Evolutionary conservation across 2,329 filamentous ascomycete species (phyloP), one percentile per base, ranked within the genome.

Genomic region (Beauveria sp.): DNA sequence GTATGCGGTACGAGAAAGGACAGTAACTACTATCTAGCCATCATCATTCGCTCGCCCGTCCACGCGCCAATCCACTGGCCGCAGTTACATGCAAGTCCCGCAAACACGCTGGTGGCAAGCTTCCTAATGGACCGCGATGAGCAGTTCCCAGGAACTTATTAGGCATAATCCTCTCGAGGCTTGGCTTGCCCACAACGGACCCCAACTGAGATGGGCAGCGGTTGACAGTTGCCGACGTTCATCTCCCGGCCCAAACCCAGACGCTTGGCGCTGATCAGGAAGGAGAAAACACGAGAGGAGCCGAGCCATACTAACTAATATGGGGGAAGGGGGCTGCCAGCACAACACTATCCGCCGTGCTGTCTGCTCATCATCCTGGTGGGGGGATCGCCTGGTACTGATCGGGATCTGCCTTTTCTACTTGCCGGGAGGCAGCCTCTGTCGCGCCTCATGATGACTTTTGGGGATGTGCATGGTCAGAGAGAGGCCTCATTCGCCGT

Each of bases 321-420:
- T 34, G 30, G 30, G 30, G 30, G 30, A 34, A 24, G 54, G 26
- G 26, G 26, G 14, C 28, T 46, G 54, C 54, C 28, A 37, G 20
- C 54, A 30, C 43, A 50, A 41, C 34, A 28, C 46, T 22, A 48
- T 26, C 28, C 30, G 18, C 22, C 8, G 3, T 30, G 34, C 43
- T 30, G 41, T 44, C 37, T 51, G 46, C 37, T 16, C 22, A 28
- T 44, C 56, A 52, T 43, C 24, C 30, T 43, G 16, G 47, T 52
- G 56, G 56, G 46, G 30, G 56, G 37, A 52, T 51, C 56, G 24
- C 20, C 56, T 44, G 34, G 46, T 44, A 52, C 44, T 51, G 56
- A 59, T 59, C 56, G 56, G 47, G 47, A 59, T 59, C 56, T 52
- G 22, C 47, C 47, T 48, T 34, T 26, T 59, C 24, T 46, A 28